Conservation (phyloP, 257 asterid genomes). For the Rauvolfia tetraphylla region DNA sequence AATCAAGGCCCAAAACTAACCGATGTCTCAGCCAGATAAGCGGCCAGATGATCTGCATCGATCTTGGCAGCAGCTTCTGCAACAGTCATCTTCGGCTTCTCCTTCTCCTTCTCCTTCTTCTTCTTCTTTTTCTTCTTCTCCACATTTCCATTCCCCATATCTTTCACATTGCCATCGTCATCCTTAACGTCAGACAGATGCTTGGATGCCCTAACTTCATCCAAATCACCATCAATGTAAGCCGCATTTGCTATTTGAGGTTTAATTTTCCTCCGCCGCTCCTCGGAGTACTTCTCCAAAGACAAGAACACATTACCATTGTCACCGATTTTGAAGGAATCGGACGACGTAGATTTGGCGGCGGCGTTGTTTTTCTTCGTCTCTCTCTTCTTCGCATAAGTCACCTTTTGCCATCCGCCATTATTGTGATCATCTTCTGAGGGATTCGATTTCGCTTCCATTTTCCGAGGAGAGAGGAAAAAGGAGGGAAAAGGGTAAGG, state of each 20-base stretch:
- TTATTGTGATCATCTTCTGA: neutral
- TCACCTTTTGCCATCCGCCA: slow-evolving; percentile 40
- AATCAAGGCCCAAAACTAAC: slow-evolving; percentile 27
- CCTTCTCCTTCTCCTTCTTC: slow-evolving; percentile 48
- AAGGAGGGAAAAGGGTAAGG: slow-evolving; percentile 1
- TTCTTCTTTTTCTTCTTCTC: slow-evolving; percentile 59
- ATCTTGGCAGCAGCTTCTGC: slow-evolving; percentile 80
- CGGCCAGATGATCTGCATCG: slow-evolving; percentile 55
- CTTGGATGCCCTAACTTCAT: slow-evolving; percentile 32
- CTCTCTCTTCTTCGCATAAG: slow-evolving; percentile 35
- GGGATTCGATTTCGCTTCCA: slow-evolving; percentile 27
- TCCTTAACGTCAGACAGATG: slow-evolving; percentile 19
- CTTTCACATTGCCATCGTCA: slow-evolving; percentile 32
- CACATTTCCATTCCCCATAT: slow-evolving; percentile 33
- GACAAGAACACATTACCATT: slow-evolving; percentile 1
- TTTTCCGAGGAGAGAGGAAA: neutral
- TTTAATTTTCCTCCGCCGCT: slow-evolving; percentile 4
- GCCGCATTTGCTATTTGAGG: neutral
- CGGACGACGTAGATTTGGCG: slow-evolving; percentile 18
- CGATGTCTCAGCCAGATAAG: slow-evolving; percentile 56
- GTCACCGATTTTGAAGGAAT: slow-evolving; percentile 11
- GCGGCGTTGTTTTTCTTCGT: slow-evolving; percentile 36
- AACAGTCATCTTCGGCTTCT: slow-evolving; percentile 69
- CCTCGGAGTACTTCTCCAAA: slow-evolving; percentile 9
- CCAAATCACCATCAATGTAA: slow-evolving; percentile 1